These are phyloP conservation scores for Jasminum sambac DNA, from an alignment of 257 asterid species.

Conservation along the genomic window DNA sequence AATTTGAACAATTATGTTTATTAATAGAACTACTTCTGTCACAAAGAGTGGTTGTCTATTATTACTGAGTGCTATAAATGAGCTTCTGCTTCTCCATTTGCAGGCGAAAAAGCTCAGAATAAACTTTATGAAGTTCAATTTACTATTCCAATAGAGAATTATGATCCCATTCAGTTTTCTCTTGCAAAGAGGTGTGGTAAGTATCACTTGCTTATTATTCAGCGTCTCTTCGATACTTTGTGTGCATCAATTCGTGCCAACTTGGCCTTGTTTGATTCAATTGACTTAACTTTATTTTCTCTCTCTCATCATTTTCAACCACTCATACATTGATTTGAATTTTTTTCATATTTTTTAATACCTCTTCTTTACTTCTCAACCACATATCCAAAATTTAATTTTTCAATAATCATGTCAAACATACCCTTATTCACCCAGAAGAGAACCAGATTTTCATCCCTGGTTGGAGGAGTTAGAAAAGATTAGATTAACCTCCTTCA, in stretches of 20 bases:
- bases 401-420: no score
- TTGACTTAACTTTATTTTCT: no score
- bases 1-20: constrained; percentile 8
- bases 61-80: constrained; percentile 24
- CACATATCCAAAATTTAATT: no score
- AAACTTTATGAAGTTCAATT: constrained; percentile 76
- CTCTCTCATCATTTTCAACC: no score
- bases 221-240: constrained; percentile 6
- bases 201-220: constrained; percentile 27
- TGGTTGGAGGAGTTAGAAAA: neutral
- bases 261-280: no score
- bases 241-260: neutral
- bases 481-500: neutral
- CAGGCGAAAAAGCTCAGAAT: constrained; percentile 71
- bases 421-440: neutral
- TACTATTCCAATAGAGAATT: constrained; percentile 75
- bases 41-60: constrained; percentile 3
- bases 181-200: constrained; percentile 81
- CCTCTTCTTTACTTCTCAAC: no score
- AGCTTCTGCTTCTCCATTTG: constrained; percentile 24
- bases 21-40: neutral
- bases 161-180: constrained; percentile 73
- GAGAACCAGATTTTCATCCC: neutral
- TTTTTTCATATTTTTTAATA: no score
- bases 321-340: no score